Percentiles rank a stretch among this genome's conserved stretches.
Conservation (phyloP, 805 yeast genomes). For the Candida railenensis region DNA sequence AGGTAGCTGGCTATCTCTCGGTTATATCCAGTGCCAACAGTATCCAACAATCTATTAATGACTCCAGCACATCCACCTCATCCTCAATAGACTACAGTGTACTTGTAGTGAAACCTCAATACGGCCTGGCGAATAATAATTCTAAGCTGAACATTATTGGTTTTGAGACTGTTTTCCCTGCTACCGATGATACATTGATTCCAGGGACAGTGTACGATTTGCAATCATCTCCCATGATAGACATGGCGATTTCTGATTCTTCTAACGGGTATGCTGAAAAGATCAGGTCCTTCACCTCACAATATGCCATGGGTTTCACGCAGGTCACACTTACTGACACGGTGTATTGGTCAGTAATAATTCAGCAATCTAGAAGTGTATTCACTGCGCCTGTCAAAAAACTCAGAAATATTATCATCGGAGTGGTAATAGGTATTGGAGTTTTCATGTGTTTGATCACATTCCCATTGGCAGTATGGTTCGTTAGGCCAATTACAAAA, state of each 20-base stretch:
- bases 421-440: slow-evolving; percentile 77
- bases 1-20: slow-evolving; percentile 69
- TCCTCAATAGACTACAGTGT: slow-evolving; percentile 24
- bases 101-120: slow-evolving; percentile 34
- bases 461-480: slow-evolving; percentile 79
- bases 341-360: slow-evolving; percentile 66
- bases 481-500: slow-evolving; percentile 77
- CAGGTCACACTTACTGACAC: slow-evolving; percentile 29
- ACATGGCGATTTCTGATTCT: slow-evolving; percentile 23
- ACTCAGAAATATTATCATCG: slow-evolving; percentile 67
- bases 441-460: slow-evolving; percentile 73
- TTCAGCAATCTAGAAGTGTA: slow-evolving; percentile 58
- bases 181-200: slow-evolving; percentile 8
- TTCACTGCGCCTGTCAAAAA: slow-evolving; percentile 65
- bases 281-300: slow-evolving; percentile 19
- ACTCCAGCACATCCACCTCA: slow-evolving; percentile 9
- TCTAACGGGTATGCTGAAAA: slow-evolving; percentile 29
- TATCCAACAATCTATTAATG: slow-evolving; percentile 28
- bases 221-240: slow-evolving; percentile 24
- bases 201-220: slow-evolving; percentile 26
- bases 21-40: slow-evolving; percentile 41
- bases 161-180: slow-evolving; percentile 34
- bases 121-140: slow-evolving; percentile 32
- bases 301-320: slow-evolving; percentile 36
- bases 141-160: slow-evolving; percentile 45